phyloP scores from a whole-genome alignment of 176 grass and related monocot genomes.

The Phoenix roebelenii region DNA sequence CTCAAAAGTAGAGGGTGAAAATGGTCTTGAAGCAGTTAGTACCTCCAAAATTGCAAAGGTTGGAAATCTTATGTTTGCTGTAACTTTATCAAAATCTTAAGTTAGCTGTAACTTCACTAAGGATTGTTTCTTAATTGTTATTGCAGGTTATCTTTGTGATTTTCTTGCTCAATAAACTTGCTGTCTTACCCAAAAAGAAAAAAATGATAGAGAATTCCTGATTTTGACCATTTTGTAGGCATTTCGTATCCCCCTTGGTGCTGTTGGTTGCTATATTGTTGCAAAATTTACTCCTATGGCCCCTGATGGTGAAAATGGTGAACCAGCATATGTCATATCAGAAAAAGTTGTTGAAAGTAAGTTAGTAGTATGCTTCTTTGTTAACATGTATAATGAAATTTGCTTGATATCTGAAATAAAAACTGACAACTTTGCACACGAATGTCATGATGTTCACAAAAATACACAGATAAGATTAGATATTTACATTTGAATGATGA shows the following conservation, averaged over 20 bases:
- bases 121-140: too few species aligned
- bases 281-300: constrained; percentile 81
- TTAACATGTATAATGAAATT: neutral
- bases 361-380: constrained; percentile 6
- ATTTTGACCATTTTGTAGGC: constrained; percentile 32
- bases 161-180: neutral
- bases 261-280: constrained; percentile 75
- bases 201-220: too few species aligned
- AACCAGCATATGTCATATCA: constrained; percentile 67
- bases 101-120: too few species aligned
- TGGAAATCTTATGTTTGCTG: constrained; percentile 1
- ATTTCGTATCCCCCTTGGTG: constrained; percentile 72
- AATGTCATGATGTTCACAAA: too few species aligned
- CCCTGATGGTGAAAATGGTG: constrained; percentile 83
- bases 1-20: constrained; percentile 46
- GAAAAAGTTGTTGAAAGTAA: constrained; percentile 84
- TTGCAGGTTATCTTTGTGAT: neutral
- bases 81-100: neutral
- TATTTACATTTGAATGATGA: too few species aligned
- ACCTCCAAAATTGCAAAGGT: constrained; percentile 90
- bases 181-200: too few species aligned
- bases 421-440: too few species aligned
- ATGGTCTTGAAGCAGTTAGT: constrained; percentile 68
- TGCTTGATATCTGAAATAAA: too few species aligned
- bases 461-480: too few species aligned